These are phyloP conservation scores for Fistulinella staudtii DNA, from an alignment of 1,284 basidiomycete species.

Conservation along the genomic window DNA sequence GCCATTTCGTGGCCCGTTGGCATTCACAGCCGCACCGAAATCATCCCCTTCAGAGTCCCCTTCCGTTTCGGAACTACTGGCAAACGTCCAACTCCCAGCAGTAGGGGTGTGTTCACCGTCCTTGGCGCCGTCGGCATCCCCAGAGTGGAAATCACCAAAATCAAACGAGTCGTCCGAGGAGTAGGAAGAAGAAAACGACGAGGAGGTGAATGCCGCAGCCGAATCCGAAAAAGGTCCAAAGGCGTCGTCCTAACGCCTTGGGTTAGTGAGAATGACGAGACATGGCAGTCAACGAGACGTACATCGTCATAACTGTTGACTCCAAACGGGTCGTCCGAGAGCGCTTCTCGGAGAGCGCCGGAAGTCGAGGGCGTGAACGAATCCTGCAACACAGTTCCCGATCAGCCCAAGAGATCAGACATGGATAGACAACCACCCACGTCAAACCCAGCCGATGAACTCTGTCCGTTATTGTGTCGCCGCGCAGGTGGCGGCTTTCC, in stretches of 20 bases:
- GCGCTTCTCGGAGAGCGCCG: slow-evolving; percentile 25
- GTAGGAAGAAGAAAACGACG: slow-evolving; percentile 55
- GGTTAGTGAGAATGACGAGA: slow-evolving; percentile 7
- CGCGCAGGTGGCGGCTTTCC: slow-evolving; percentile 53
- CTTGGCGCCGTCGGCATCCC: slow-evolving; percentile 27
- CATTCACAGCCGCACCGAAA: slow-evolving; percentile 22
- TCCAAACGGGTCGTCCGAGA: slow-evolving; percentile 53
- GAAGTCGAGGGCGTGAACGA: slow-evolving; percentile 45
- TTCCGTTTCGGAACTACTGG: slow-evolving; percentile 39
- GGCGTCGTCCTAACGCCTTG: slow-evolving; percentile 42
- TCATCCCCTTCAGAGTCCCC: slow-evolving; percentile 34
- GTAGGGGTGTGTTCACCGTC: slow-evolving; percentile 61
- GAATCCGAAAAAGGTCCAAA: slow-evolving; percentile 77
- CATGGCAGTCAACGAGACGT: slow-evolving; percentile 17
- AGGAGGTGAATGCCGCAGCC: slow-evolving; percentile 44
- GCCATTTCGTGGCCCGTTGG: slow-evolving; percentile 13
- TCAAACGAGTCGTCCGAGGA: slow-evolving; percentile 64
- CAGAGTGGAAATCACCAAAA: slow-evolving; percentile 75
- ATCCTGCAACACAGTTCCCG: slow-evolving; percentile 42
- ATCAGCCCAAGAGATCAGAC: neutral
- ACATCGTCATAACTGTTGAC: slow-evolving; percentile 48
- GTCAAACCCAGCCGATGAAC: slow-evolving; percentile 53
- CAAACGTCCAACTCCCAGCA: slow-evolving; percentile 64
- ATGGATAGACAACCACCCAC: slow-evolving; percentile 36
- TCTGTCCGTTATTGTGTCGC: slow-evolving; percentile 46